phyloP scores from a whole-genome alignment of 495 filamentous ascomycete genomes.

The Aspergillus sclerotioniger region DNA sequence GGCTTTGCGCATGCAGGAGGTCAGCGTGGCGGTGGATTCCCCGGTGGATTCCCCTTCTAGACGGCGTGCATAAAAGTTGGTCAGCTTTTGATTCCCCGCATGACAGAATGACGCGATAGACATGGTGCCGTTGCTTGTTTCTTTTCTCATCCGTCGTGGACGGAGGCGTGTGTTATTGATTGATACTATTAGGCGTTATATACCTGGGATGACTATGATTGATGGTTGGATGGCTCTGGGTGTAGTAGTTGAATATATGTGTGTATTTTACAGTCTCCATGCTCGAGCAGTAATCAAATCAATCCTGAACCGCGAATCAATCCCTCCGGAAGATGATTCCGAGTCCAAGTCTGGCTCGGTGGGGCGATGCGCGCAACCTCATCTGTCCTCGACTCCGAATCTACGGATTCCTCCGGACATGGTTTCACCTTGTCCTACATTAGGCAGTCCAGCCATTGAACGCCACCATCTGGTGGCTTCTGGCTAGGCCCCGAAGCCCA shows the following conservation, averaged over 20 bases:
- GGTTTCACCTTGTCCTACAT: too few relatives aligned
- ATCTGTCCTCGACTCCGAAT: too few relatives aligned
- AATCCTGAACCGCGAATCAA: too few relatives aligned
- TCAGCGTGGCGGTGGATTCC: conserved; percentile 33
- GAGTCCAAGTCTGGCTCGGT: too few relatives aligned
- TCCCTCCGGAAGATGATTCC: too few relatives aligned
- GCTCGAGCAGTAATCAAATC: too few relatives aligned
- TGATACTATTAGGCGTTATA: not conserved
- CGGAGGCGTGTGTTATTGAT: not conserved
- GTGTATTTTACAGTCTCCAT: too few relatives aligned
- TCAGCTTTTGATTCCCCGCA: not conserved
- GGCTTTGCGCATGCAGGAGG: conserved; percentile 47
- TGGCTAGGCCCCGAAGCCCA: too few relatives aligned
- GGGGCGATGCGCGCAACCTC: too few relatives aligned
- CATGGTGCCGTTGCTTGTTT: not conserved
- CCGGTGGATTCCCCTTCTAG: conserved; percentile 44
- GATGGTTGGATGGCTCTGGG: not conserved
- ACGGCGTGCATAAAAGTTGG: not conserved
- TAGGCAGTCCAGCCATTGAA: too few relatives aligned
- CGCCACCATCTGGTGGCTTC: too few relatives aligned
- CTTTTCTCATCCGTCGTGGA: not conserved
- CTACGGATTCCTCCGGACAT: too few relatives aligned
- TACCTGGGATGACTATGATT: not conserved
- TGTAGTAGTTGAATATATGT: not conserved
- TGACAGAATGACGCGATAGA: conserved; percentile 2